A percentile compares a stretch with the other conserved stretches of the same genome.
Conservation (phyloP, 2,329 filamentous ascomycete species). For the Emergomyces orientalis region DNA sequence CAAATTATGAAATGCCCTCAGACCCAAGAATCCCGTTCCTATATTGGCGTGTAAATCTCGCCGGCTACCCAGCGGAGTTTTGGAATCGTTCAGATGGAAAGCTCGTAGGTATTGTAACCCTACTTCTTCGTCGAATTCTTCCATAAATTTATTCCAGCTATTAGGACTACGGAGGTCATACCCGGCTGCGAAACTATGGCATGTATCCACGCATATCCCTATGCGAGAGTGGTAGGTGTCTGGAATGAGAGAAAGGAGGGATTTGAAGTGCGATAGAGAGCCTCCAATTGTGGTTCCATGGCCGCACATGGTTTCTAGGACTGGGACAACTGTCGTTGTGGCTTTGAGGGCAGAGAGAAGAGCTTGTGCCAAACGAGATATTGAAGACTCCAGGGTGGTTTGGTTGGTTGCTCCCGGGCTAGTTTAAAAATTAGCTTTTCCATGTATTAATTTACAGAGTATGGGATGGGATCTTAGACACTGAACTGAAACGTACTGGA, state of each 20-base stretch:
- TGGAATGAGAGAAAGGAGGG: conserved; percentile 66
- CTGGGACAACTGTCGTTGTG: conserved; percentile 65
- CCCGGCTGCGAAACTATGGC: conserved; percentile 88
- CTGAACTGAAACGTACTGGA: conserved; percentile 49
- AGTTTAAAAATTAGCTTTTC: background rate
- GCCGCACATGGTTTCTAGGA: conserved; percentile 94
- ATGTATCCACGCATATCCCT: conserved; percentile 93
- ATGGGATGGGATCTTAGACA: background rate
- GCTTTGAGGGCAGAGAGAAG: conserved; percentile 74
- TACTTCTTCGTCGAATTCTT: conserved; percentile 66
- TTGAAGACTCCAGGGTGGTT: conserved; percentile 56
- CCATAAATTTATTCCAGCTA: conserved; percentile 63
- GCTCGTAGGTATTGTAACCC: conserved; percentile 73
- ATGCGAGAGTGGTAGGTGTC: conserved; percentile 70
- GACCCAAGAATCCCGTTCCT: conserved; percentile 83
- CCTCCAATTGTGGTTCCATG: conserved; percentile 79
- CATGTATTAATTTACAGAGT: background rate
- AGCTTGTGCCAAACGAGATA: conserved; percentile 67
- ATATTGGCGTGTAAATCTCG: conserved; percentile 94
- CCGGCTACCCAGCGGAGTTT: conserved; percentile 71
- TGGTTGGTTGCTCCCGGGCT: conserved; percentile 70
- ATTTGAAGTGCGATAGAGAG: conserved; percentile 73
- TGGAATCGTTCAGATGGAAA: conserved; percentile 90
- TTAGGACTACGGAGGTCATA: conserved; percentile 75
- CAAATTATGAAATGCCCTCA: conserved; percentile 81